Evolutionary conservation across 208 protist species (phyloP), one percentile per base, ranked within the genome.

Genomic region (Novymonas esmeraldas): DNA sequence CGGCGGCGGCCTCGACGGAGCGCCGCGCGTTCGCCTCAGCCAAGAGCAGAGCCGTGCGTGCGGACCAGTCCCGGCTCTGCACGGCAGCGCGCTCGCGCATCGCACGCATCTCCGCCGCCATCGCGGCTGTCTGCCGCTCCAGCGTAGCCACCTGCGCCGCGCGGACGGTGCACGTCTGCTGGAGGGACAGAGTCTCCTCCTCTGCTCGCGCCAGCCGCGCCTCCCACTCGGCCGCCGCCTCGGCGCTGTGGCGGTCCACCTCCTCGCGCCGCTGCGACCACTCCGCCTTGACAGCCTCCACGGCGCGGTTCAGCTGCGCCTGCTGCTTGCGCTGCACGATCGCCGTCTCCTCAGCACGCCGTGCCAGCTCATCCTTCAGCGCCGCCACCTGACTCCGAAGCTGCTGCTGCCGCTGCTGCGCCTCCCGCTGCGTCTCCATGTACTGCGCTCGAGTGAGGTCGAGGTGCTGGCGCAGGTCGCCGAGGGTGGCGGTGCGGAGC

Each of bases 361-460:
- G 81, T 9, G 69, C 75, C 38, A 95, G 73, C 79, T 95, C 89
- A 56, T 89, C 89, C 72, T 92, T 91, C 31, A 95, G 72, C 11
- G 89, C 89, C 10, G 65, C 54, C 18, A 95, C 78, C 64, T 92
- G 89, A 22, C 70, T 67, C 24, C 54, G 65, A 24, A 81, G 65
- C 16, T 59, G 74, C 38, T 49, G 44, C 31, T 66, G 39, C 22
- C 65, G 73, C 7, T 68, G 50, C 33, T 64, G 55, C 0, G 76
- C 63, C 29, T 61, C 67, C 3, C 39, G 46, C 54, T 76, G 73
- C 31, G 52, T 34, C 29, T 79, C 73, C 10, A 71, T 39, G 61
- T 64, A 67, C 42, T 76, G 70, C 54, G 76, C 54, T 10, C 77
- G 82, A 4, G 72, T 54, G 46, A 84, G 74, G 36, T 79, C 62